A percentile compares a stretch with the other conserved stretches of the same genome.
Evolutionary conservation across 352 stramenopile species (phyloP).

Genomic region (Phytophthora syringae): DNA sequence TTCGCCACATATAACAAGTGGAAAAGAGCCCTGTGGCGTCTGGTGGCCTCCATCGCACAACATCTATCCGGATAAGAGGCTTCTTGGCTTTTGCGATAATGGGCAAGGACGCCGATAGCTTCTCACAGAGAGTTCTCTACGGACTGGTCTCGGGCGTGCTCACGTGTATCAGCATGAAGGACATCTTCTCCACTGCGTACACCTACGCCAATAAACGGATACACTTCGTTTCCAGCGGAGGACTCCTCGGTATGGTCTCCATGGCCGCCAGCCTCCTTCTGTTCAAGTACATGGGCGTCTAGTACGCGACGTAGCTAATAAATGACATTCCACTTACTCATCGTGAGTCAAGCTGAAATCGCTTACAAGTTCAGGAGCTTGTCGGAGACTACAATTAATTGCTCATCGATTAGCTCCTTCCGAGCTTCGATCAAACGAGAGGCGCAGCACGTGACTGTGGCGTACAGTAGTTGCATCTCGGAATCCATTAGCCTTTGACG

Average conservation of each 20-base stretch:
- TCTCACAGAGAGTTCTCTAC: conserved; percentile 89
- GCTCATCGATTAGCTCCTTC: too few species aligned
- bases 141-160: conserved; percentile 94
- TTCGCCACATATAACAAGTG: conserved; percentile 94
- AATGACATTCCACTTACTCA: too few species aligned
- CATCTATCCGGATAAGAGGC: conserved; percentile 87
- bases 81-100: conserved; percentile 79
- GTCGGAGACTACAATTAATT: too few species aligned
- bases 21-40: conserved; percentile 94
- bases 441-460: too few species aligned
- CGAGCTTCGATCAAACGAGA: too few species aligned
- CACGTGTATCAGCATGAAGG: conserved; percentile 91
- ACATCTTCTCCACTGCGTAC: too few species aligned
- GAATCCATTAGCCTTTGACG: conserved; percentile 4
- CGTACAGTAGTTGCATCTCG: neutral
- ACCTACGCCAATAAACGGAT: conserved; percentile 72
- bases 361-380: too few species aligned
- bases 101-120: conserved; percentile 51
- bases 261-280: conserved; percentile 89
- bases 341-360: too few species aligned
- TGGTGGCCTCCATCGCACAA: conserved; percentile 85
- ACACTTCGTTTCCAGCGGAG: conserved; percentile 77
- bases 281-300: conserved; percentile 74
- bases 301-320: conserved; percentile 17
- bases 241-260: conserved; percentile 89